Evolutionary conservation across 2,329 filamentous ascomycete genomes (phyloP).

Genomic region (Pyrenophora graminea): DNA sequence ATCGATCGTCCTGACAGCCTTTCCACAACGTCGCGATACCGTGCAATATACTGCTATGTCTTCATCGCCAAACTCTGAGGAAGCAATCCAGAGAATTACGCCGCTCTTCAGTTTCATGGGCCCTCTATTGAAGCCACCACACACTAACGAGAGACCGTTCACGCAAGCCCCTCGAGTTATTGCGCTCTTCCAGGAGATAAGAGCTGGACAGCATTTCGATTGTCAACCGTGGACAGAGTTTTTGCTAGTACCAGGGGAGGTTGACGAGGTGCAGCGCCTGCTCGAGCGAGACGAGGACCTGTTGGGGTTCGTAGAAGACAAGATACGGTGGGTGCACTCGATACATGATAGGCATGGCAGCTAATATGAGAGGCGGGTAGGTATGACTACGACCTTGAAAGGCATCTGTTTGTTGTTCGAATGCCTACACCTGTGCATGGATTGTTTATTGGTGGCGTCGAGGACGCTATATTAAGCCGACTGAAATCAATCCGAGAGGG

Average conservation of each 20-base stretch:
- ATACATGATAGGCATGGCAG: slow-evolving; percentile 1
- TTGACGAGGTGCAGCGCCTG: slow-evolving; percentile 16
- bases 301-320: slow-evolving; percentile 20
- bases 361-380: slow-evolving; percentile 14
- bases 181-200: slow-evolving; percentile 22
- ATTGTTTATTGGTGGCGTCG: slow-evolving; percentile 18
- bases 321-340: slow-evolving; percentile 19
- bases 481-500: slow-evolving; percentile 24
- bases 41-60: slow-evolving; percentile 19
- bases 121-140: slow-evolving; percentile 24
- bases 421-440: slow-evolving; percentile 30
- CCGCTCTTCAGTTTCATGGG: slow-evolving; percentile 21
- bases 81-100: slow-evolving; percentile 12
- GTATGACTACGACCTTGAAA: slow-evolving; percentile 24
- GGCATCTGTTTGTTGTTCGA: slow-evolving; percentile 18
- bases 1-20: not conserved
- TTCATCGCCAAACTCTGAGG: slow-evolving; percentile 3
- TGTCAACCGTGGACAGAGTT: slow-evolving; percentile 18
- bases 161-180: slow-evolving; percentile 21
- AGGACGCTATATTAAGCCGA: slow-evolving; percentile 24
- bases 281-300: slow-evolving; percentile 18
- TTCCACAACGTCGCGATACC: slow-evolving; percentile 11
- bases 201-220: slow-evolving; percentile 19
- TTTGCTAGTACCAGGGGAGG: slow-evolving; percentile 22
- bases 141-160: slow-evolving; percentile 22